Evolutionary conservation across 169 alveolate species (phyloP).

Genomic region (Cyclospora cayetanensis): DNA sequence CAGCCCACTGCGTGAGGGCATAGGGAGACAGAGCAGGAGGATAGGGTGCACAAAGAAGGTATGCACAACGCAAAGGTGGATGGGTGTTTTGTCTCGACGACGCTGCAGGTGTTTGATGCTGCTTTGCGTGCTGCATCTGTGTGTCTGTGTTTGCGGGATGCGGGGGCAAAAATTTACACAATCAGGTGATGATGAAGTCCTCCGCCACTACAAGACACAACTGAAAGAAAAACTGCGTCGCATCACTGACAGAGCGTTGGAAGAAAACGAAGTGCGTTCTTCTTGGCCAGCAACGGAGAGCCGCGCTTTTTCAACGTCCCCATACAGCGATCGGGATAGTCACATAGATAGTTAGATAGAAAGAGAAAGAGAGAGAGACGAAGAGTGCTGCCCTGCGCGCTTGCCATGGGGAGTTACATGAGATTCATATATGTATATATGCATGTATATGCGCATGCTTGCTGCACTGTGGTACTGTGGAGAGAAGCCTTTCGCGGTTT

Average conservation of each 20-base stretch:
- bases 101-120: too few relatives aligned
- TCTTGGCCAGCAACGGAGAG: not conserved
- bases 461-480: not conserved
- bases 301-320: not conserved
- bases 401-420: not conserved
- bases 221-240: constrained; percentile 69
- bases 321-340: not conserved
- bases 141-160: not conserved
- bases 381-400: too few relatives aligned
- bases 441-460: not conserved
- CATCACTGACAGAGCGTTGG: constrained; percentile 65
- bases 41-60: too few relatives aligned
- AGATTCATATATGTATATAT: not conserved
- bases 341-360: not conserved
- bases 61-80: too few relatives aligned
- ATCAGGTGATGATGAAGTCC: constrained; percentile 69
- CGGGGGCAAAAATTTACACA: not conserved
- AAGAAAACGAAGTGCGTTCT: constrained; percentile 62
- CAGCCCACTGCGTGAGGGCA: too few relatives aligned
- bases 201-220: constrained; percentile 59
- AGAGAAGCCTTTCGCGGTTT: not conserved
- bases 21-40: not conserved
- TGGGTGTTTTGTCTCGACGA: too few relatives aligned
- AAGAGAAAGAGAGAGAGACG: too few relatives aligned
- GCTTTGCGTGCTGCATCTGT: not conserved